These are phyloP conservation scores for Saturnispora mendoncae DNA, from an alignment of 805 yeast species.

Conservation along the genomic window DNA sequence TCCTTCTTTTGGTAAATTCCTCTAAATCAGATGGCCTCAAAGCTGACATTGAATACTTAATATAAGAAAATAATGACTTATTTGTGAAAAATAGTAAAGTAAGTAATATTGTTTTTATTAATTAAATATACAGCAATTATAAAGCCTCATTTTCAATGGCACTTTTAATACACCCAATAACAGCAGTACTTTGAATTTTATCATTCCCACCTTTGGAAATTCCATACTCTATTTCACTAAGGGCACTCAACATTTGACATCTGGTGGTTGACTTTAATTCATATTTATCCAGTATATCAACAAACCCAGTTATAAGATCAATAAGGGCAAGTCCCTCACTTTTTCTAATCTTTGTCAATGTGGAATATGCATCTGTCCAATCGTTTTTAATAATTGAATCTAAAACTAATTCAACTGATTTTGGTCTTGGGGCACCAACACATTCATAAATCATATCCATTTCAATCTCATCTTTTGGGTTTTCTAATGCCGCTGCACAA, in stretches of 20 bases:
- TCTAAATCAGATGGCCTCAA: constrained; percentile 12
- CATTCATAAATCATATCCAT: constrained; percentile 82
- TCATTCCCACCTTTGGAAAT: constrained; percentile 90
- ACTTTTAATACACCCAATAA: constrained; percentile 73
- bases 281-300: constrained; percentile 58
- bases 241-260: constrained; percentile 53
- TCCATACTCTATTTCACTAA: constrained; percentile 86
- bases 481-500: constrained; percentile 68
- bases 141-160: constrained; percentile 43
- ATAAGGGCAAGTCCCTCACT: constrained; percentile 82
- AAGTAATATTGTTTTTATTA: too few species aligned
- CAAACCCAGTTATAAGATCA: constrained; percentile 72
- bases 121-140: neutral
- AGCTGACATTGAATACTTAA: neutral
- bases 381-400: constrained; percentile 77
- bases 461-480: constrained; percentile 43
- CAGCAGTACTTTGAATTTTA: constrained; percentile 80
- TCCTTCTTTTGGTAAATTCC: constrained; percentile 22
- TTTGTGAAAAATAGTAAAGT: neutral
- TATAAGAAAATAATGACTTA: neutral
- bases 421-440: constrained; percentile 92
- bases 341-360: constrained; percentile 56
- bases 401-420: constrained; percentile 65
- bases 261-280: constrained; percentile 58
- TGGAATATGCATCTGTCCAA: constrained; percentile 69